Percentiles rank a stretch among this genome's conserved stretches.
These are phyloP conservation scores for Coleophoma eucalyptorum DNA, from an alignment of 2,329 filamentous ascomycete species.

Conservation along the genomic window DNA sequence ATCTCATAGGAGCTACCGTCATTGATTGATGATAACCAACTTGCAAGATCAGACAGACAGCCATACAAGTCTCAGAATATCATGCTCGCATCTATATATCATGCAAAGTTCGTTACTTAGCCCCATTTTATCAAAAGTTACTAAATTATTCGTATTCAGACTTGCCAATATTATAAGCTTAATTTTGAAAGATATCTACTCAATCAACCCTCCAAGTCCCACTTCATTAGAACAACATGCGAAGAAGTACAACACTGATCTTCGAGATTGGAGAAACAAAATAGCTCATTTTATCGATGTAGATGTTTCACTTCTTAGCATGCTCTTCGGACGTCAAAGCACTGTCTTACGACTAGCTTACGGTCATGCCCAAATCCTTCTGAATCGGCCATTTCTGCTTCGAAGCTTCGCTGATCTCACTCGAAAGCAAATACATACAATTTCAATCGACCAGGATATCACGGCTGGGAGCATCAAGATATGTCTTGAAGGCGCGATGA, in stretches of 20 bases:
- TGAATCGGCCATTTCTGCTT: slow-evolving; percentile 28
- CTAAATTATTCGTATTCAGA: slow-evolving; percentile 11
- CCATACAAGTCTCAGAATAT: slow-evolving; percentile 27
- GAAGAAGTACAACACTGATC: slow-evolving; percentile 35
- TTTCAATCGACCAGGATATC: slow-evolving; percentile 12
- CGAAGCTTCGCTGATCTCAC: slow-evolving; percentile 23
- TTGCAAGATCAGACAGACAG: slow-evolving; percentile 19
- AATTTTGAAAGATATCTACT: slow-evolving; percentile 40
- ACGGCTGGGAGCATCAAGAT: slow-evolving; percentile 18
- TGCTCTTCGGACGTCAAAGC: slow-evolving; percentile 41
- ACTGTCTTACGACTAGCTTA: slow-evolving; percentile 32
- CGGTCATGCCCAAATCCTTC: slow-evolving; percentile 29
- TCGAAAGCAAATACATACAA: slow-evolving; percentile 6
- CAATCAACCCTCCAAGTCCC: slow-evolving; percentile 26
- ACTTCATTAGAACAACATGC: slow-evolving; percentile 31
- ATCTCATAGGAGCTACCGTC: too few species aligned
- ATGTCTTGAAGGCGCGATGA: slow-evolving; percentile 36
- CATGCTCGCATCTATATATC: slow-evolving; percentile 41
- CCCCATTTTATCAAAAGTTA: background rate
- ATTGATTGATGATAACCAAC: too few species aligned
- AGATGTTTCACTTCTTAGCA: slow-evolving; percentile 38
- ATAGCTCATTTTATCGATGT: slow-evolving; percentile 40
- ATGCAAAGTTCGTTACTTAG: slow-evolving; percentile 29
- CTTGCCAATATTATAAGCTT: slow-evolving; percentile 38
- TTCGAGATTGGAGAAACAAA: slow-evolving; percentile 40